These are phyloP conservation scores for Parafenestella ontariensis DNA, from an alignment of 2,329 filamentous ascomycete genomes.

Conservation along the genomic window DNA sequence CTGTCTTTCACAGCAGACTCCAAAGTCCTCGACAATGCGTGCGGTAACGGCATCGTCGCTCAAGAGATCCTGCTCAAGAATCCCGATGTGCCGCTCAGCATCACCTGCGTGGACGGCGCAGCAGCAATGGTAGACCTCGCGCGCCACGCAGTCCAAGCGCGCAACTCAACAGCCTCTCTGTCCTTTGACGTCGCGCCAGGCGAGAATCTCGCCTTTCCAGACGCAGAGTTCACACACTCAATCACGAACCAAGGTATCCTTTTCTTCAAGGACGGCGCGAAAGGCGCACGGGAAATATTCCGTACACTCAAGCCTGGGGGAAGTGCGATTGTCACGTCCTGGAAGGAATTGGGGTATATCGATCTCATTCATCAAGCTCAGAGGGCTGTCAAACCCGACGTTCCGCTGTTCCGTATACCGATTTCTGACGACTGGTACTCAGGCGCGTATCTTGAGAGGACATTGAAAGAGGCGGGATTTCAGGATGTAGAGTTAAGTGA, in stretches of 20 bases:
- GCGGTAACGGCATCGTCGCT: conserved; percentile 31
- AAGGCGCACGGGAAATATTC: conserved; percentile 36
- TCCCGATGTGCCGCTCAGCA: conserved; percentile 1
- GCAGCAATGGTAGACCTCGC: conserved; percentile 16
- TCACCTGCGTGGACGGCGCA: conserved; percentile 15
- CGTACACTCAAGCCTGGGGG: conserved; percentile 49
- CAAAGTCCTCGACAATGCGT: conserved; percentile 35
- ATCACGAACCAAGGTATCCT: conserved; percentile 51
- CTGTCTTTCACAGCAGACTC: conserved; percentile 18
- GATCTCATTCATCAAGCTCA: conserved; percentile 11
- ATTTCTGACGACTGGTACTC: conserved; percentile 18
- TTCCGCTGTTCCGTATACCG: conserved; percentile 14
- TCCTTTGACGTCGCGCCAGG: conserved; percentile 7
- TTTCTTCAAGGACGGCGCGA: conserved; percentile 39
- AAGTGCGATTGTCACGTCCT: conserved; percentile 38
- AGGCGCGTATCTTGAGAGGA: conserved; percentile 7
- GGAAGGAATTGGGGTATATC: conserved; percentile 16
- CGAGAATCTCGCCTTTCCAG: conserved; percentile 24
- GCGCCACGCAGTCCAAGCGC: not conserved
- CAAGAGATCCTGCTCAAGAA: conserved; percentile 19
- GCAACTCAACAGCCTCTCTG: not conserved
- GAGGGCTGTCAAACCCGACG: conserved; percentile 4
- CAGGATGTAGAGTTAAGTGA: conserved; percentile 8
- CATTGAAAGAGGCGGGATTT: conserved; percentile 12
- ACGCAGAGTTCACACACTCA: conserved; percentile 45